Evolutionary conservation across 2,329 filamentous ascomycete genomes (phyloP).

Genomic region (Alternaria tenuissima): DNA sequence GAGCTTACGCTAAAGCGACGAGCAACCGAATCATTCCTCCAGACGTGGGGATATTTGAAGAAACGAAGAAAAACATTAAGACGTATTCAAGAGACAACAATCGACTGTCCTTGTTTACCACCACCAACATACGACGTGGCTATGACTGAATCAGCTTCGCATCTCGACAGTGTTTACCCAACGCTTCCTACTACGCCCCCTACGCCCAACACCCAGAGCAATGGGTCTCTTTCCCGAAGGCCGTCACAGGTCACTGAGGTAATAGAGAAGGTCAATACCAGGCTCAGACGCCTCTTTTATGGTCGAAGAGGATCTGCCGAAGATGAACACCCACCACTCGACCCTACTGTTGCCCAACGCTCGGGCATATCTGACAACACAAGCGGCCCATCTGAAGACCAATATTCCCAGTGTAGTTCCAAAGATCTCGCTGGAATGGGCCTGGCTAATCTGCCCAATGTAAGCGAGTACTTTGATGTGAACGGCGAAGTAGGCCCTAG

Average conservation of each 20-base stretch:
- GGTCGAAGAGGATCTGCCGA: constrained; percentile 9
- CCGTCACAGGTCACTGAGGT: constrained; percentile 11
- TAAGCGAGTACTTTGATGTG: constrained; percentile 10
- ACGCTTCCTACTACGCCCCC: constrained; percentile 6
- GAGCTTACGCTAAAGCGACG: constrained; percentile 4
- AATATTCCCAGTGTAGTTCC: not conserved
- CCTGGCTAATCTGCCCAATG: constrained; percentile 7
- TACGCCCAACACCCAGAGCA: not conserved
- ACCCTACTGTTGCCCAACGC: not conserved
- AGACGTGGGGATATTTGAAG: constrained; percentile 2
- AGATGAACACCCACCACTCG: not conserved
- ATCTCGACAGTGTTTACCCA: constrained; percentile 1
- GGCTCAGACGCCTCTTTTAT: constrained; percentile 9
- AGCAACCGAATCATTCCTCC: constrained; percentile 6
- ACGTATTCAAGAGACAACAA: not conserved
- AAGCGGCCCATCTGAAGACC: not conserved
- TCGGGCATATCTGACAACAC: not conserved
- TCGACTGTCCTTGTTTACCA: not conserved
- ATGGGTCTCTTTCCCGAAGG: not conserved
- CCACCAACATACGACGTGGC: not conserved
- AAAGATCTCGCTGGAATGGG: not conserved
- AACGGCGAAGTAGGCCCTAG: constrained; percentile 14
- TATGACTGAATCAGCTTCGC: constrained; percentile 8
- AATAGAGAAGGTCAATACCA: constrained; percentile 5
- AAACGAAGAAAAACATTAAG: constrained; percentile 7